phyloP scores from a whole-genome alignment of 2,329 filamentous ascomycete species.

The Helotiales sp. region DNA sequence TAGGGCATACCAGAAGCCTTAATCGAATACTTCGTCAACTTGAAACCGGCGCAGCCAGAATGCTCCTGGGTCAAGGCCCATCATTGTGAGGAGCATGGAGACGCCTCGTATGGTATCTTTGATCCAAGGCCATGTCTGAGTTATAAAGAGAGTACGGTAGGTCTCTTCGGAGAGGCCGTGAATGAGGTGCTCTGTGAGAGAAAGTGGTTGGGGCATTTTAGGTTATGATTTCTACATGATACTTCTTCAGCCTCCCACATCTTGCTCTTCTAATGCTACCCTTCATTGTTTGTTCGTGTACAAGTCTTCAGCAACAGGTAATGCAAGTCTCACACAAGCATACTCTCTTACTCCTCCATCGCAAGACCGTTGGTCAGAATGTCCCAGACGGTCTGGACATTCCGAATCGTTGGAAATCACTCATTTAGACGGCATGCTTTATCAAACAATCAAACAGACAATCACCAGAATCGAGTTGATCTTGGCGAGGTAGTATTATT shows the following conservation, averaged over 20 bases:
- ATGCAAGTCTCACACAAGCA: background rate
- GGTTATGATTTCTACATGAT: background rate
- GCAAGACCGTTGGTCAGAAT: background rate
- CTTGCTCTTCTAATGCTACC: background rate
- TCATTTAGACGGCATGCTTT: too few relatives aligned
- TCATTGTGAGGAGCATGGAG: background rate
- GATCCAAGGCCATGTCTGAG: background rate
- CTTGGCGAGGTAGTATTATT: too few relatives aligned
- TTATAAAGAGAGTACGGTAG: background rate
- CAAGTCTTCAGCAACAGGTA: background rate
- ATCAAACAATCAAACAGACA: too few relatives aligned
- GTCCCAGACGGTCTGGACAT: too few relatives aligned
- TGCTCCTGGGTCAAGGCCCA: background rate
- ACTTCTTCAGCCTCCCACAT: background rate
- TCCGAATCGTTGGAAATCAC: too few relatives aligned
- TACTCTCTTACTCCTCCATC: background rate
- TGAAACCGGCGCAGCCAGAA: conserved; percentile 13
- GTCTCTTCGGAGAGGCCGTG: background rate
- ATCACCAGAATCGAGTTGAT: too few relatives aligned
- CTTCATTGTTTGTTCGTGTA: background rate
- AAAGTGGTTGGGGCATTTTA: background rate
- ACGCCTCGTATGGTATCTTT: background rate
- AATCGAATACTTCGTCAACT: background rate
- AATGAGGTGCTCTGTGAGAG: background rate
- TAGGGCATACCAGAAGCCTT: conserved; percentile 16